Conservation (phyloP, 2,329 filamentous ascomycete species). For the Aspergillus sp. region DNA sequence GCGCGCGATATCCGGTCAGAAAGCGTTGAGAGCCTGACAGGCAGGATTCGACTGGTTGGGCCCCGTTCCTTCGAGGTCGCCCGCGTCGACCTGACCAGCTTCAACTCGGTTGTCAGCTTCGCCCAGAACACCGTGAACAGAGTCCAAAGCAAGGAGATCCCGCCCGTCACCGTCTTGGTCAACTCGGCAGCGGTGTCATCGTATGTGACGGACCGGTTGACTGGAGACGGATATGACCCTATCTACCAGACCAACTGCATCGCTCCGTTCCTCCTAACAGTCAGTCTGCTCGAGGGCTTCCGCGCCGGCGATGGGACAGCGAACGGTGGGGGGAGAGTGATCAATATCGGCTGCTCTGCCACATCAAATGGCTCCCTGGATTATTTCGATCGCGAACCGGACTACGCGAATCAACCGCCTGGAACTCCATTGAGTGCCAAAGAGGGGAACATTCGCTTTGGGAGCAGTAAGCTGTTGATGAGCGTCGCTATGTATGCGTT, state of each 20-base stretch:
- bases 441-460: constrained; percentile 22
- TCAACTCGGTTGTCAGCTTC: constrained; percentile 24
- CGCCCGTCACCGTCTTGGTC: constrained; percentile 24
- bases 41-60: constrained; percentile 23
- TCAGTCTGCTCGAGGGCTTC: constrained; percentile 28
- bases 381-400: constrained; percentile 21
- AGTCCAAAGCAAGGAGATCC: constrained; percentile 24
- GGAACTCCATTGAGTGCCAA: constrained; percentile 20
- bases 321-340: constrained; percentile 24
- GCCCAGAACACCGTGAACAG: constrained; percentile 23
- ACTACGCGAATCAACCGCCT: constrained; percentile 8
- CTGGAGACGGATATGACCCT: constrained; percentile 25
- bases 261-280: constrained; percentile 27
- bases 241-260: constrained; percentile 31
- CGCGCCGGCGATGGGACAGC: constrained; percentile 22
- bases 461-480: constrained; percentile 28
- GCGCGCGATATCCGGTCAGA: constrained; percentile 21
- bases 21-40: constrained; percentile 18
- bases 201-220: constrained; percentile 22
- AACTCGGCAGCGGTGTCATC: constrained; percentile 26
- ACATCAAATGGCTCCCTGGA: constrained; percentile 22
- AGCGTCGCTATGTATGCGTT: constrained; percentile 28
- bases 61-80: constrained; percentile 26
- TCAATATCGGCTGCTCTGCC: constrained; percentile 27
- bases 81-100: constrained; percentile 21